Percentiles rank a stretch among this genome's conserved stretches.
These are phyloP conservation scores for Scheffersomyces amazonensis DNA, from an alignment of 805 yeast genomes.

Conservation along the genomic window DNA sequence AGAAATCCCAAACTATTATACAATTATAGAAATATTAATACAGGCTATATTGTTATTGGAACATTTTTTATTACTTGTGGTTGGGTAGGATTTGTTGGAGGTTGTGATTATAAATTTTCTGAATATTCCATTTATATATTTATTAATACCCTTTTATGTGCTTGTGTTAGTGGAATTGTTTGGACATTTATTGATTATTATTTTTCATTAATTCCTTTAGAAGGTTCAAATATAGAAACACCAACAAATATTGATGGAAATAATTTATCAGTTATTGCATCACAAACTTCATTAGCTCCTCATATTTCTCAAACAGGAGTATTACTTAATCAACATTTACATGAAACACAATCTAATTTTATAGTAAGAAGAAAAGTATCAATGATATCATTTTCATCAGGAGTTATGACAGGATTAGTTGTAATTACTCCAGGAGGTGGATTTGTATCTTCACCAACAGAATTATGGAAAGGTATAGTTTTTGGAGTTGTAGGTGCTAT, in stretches of 20 bases:
- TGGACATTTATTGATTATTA: constrained; percentile 40
- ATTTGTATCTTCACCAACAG: constrained; percentile 28
- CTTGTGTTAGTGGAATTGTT: constrained; percentile 30
- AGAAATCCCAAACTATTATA: constrained; percentile 35
- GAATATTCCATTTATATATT: constrained; percentile 27
- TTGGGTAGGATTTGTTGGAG: constrained; percentile 42
- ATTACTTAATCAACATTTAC: constrained; percentile 12
- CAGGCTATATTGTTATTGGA: constrained; percentile 32
- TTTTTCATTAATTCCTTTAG: constrained; percentile 38
- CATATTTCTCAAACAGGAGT: constrained; percentile 14
- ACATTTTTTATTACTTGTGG: constrained; percentile 30
- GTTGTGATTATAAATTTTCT: constrained; percentile 41
- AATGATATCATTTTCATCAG: constrained; percentile 37
- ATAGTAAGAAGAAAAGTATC: constrained; percentile 28
- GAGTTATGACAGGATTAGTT: constrained; percentile 40
- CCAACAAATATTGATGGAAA: not conserved
- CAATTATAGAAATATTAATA: constrained; percentile 35
- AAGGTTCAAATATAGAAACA: constrained; percentile 10
- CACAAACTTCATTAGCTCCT: not conserved
- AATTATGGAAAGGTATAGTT: constrained; percentile 39
- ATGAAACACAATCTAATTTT: constrained; percentile 13
- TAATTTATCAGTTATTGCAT: not conserved
- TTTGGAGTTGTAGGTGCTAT: constrained; percentile 39
- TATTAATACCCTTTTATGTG: constrained; percentile 31
- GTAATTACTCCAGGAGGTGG: constrained; percentile 45